Base-by-base conservation (phyloP, 192 early-diverging fungal species). In the Kickxella alabastrina region DNA sequence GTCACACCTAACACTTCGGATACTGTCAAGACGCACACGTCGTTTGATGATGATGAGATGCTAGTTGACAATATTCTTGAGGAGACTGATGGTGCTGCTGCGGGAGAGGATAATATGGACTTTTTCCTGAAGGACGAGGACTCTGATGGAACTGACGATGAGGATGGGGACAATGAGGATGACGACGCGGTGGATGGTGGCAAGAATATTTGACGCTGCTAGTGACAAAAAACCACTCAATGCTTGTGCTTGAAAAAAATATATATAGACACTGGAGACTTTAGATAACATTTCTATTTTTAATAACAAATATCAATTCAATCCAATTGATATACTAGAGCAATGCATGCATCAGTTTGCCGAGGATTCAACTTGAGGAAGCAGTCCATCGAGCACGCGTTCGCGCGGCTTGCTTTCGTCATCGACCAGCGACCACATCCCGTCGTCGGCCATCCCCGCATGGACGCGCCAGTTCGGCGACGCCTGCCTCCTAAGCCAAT, bases 401-500 rank as follows among this genome's bases (percentile, higher is more conserved):
- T 22, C 21, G 13, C 39, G 29, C n/a, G 52, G 52, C 27, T 23
- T 19, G 17, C 40, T 31, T 3, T 22, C 12, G 17, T 54, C 40
- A 23, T 52, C 24, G 14, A 52, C 17, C 24, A 52, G 32, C 3
- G 31, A 13, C 49, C 57, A 59, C n/a, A 42, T 17, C 17, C 41
- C 24, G 24, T 43, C 34, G 3, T 10, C 29, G 5, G 22, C 39
- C 27, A 24, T n/a, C n/a, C 25, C 3, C 27, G 21, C 10, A 38
- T 32, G n/a, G 15, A 42, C 10, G 13, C 54, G 54, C 91, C 91
- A 92, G 65, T 92, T 84, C 13, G 91, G 91, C 25, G 86, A 88
- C 6, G 78, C 80, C 54, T 84, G 82, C 37, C 89, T 78, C 34
- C 74, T 79, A 21, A 93, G 66, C 93, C 93, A 96, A 65, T 92